phyloP scores from a whole-genome alignment of 805 yeast genomes.

The Sporopachydermia lactativora region DNA sequence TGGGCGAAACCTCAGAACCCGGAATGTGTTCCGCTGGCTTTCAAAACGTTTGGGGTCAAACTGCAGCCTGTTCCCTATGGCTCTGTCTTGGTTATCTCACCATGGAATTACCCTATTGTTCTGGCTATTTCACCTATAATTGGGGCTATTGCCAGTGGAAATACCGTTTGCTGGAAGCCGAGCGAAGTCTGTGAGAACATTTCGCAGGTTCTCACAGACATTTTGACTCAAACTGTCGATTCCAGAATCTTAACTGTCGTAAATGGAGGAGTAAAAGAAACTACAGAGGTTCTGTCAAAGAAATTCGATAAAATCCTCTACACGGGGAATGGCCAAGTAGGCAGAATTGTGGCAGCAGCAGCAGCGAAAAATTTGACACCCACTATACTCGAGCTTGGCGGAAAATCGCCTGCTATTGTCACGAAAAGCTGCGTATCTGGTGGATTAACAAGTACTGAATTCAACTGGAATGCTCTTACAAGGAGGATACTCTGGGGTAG shows the following conservation, averaged over 20 bases:
- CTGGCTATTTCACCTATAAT: conserved; percentile 52
- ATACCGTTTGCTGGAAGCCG: conserved; percentile 63
- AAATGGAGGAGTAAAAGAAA: conserved; percentile 57
- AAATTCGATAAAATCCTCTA: conserved; percentile 73
- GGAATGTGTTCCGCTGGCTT: conserved; percentile 6
- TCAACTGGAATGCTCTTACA: conserved; percentile 23
- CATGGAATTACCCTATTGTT: conserved; percentile 69
- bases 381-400: conserved; percentile 72
- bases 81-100: conserved; percentile 54
- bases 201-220: conserved; percentile 37
- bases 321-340: conserved; percentile 73
- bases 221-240: conserved; percentile 40
- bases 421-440: conserved; percentile 32
- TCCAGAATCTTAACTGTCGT: conserved; percentile 46
- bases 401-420: conserved; percentile 77
- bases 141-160: conserved; percentile 80
- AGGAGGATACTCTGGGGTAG: conserved; percentile 67
- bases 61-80: conserved; percentile 32
- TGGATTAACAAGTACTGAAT: conserved; percentile 24
- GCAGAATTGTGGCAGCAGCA: conserved; percentile 57
- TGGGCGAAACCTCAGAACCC: conserved; percentile 44
- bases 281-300: conserved; percentile 42
- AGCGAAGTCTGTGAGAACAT: conserved; percentile 59
- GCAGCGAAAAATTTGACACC: conserved; percentile 87
- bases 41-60: conserved; percentile 13